Base-by-base conservation (phyloP, 179 eudicot genomes). In the Monotropa hypopitys region DNA sequence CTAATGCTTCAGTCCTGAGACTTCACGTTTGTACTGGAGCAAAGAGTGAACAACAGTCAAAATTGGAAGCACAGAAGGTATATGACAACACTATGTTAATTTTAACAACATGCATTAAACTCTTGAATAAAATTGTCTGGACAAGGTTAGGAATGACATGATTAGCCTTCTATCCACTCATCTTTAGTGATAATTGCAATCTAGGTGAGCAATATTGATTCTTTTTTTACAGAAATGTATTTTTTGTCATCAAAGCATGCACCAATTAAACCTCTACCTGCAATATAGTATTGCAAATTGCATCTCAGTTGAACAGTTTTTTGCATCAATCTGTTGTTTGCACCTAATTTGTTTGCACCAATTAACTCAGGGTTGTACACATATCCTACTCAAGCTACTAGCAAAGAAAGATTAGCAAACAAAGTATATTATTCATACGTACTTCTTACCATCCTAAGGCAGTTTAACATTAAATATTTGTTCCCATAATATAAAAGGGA, bases 1-100 rank as follows among this genome's bases (percentile, higher is more conserved):
- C 56, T 54, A n/a, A 74, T 68, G 61, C 43, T 67, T 70, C n/a
- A 66, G 15, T 71, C 61, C 21, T 80, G 76, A 70, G 46, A n/a
- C 46, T 10, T 75, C 54, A 84, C 86, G 86, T 84, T 79, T 86
- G 90, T 74, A 88, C 90, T 12, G 90, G 90, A 63, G 90, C 90
- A 57, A 88, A 88, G 73, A 88, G 90, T 79, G 90, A 88, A 74
- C 84, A 86, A n/a, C 88, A 86, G 67, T 88, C 90, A 49, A 88
- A 84, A 65, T 74, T 88, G 78, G 90, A 88, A 2, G 88, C 90
- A 18, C 72, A 88, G 65, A 88, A 86, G 86, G 88, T 86, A 78
- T 65, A 45, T 73, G 42, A 4, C 4, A 12, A 26, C 12, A 21
- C 42, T 18, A 20, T 38, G 21, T 13, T 66, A 30, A 26, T 35